A percentile compares a stretch with the other conserved stretches of the same genome.
These are phyloP conservation scores for Neurospora sublineolata DNA, from an alignment of 495 filamentous ascomycete genomes.

Conservation along the genomic window DNA sequence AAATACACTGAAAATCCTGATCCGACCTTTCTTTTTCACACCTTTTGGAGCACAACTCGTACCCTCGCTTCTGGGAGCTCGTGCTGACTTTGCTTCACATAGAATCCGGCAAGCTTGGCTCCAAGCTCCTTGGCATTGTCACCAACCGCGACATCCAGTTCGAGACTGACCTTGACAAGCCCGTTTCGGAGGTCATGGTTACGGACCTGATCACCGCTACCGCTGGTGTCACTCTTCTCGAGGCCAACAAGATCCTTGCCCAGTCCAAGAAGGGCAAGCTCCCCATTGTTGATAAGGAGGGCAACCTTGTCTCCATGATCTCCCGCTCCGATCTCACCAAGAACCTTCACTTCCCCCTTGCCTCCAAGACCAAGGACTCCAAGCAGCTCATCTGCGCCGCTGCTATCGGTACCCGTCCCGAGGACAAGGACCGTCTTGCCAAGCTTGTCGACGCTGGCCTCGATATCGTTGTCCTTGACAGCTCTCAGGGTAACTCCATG, in stretches of 20 bases:
- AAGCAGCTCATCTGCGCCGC: conserved; percentile 96
- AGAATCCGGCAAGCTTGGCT: conserved; percentile 89
- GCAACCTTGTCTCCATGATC: conserved; percentile 87
- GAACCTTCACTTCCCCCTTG: conserved; percentile 93
- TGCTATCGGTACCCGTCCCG: conserved; percentile 85
- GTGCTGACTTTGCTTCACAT: conserved; percentile 21
- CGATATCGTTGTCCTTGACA: conserved; percentile 91
- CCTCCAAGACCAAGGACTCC: conserved; percentile 91
- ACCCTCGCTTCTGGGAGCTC: conserved; percentile 5
- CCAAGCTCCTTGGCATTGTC: conserved; percentile 91
- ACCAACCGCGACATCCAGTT: conserved; percentile 98
- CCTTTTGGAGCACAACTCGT: conserved; percentile 5
- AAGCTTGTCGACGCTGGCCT: conserved; percentile 88
- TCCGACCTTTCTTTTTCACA: conserved; percentile 29
- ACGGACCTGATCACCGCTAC: conserved; percentile 88
- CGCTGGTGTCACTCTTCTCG: conserved; percentile 68
- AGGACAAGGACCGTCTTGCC: conserved; percentile 77
- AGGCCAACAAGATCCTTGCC: conserved; percentile 88
- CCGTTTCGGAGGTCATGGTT: conserved; percentile 87
- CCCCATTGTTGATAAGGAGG: conserved; percentile 78
- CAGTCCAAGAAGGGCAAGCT: conserved; percentile 99
- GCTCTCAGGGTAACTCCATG: conserved; percentile 91
- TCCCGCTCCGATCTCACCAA: conserved; percentile 97
- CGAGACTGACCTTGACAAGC: conserved; percentile 56
- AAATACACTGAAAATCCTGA: conserved; percentile 34